phyloP scores from a whole-genome alignment of 352 stramenopile species.

The Aphanomyces stellatus region DNA sequence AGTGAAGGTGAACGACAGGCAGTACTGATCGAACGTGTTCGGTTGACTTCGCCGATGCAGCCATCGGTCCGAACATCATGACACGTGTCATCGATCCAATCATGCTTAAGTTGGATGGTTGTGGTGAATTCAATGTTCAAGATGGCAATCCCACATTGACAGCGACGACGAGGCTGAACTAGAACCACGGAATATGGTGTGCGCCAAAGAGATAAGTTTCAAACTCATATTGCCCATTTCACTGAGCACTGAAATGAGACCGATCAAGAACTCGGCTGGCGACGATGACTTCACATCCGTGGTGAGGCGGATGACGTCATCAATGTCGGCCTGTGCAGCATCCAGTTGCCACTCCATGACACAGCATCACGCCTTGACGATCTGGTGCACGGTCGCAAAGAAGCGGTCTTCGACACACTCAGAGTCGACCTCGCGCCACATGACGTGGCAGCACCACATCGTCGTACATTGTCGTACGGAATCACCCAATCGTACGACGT shows the following conservation, averaged over 20 bases:
- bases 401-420: constrained; percentile 15
- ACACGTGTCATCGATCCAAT: too few species aligned
- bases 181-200: too few species aligned
- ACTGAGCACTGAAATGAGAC: constrained; percentile 15
- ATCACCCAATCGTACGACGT: not conserved
- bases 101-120: too few species aligned
- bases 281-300: not conserved
- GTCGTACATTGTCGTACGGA: constrained; percentile 16
- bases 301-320: not conserved
- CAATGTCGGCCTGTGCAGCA: not conserved
- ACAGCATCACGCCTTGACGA: constrained; percentile 15
- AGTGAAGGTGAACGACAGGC: too few species aligned
- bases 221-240: constrained; percentile 16
- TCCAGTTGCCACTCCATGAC: constrained; percentile 16
- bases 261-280: constrained; percentile 1
- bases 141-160: too few species aligned
- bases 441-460: not conserved
- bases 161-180: not conserved
- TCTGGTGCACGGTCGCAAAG: constrained; percentile 17
- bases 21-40: too few species aligned
- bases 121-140: too few species aligned
- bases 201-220: too few species aligned
- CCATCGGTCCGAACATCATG: too few species aligned
- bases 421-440: not conserved
- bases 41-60: too few species aligned